Conservation (phyloP, 805 yeast genomes). For the Ogataea wickerhamii region DNA sequence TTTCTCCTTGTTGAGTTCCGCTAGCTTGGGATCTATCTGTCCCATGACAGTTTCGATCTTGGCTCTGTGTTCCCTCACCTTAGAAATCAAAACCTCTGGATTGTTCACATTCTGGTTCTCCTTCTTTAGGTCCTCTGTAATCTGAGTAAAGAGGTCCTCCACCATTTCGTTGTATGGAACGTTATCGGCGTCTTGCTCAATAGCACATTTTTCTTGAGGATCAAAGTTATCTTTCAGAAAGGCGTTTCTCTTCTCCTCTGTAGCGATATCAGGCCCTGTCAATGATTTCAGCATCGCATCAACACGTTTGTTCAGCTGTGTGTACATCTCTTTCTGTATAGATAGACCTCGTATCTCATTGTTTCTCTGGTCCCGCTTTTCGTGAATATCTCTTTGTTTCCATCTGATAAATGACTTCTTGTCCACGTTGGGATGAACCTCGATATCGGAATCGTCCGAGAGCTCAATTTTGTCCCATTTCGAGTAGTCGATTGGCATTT, state of each 20-base stretch:
- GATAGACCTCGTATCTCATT: slow-evolving; percentile 72
- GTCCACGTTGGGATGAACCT: slow-evolving; percentile 98
- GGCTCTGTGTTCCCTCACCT: slow-evolving; percentile 56
- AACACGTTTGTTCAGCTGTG: slow-evolving; percentile 67
- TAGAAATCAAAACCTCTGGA: slow-evolving; percentile 35
- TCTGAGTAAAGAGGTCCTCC: slow-evolving; percentile 79
- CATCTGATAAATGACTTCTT: slow-evolving; percentile 87
- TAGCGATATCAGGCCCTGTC: slow-evolving; percentile 36
- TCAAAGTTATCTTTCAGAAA: slow-evolving; percentile 54
- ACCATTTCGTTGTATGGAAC: slow-evolving; percentile 89
- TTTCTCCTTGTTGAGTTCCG: slow-evolving; percentile 66
- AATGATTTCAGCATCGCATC: slow-evolving; percentile 52
- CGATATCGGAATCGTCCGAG: slow-evolving; percentile 95
- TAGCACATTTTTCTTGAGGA: slow-evolving; percentile 47
- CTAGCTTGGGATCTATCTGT: slow-evolving; percentile 64
- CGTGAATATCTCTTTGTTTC: slow-evolving; percentile 98
- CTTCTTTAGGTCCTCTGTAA: slow-evolving; percentile 55
- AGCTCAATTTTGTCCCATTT: slow-evolving; percentile 97
- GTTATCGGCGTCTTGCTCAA: slow-evolving; percentile 37
- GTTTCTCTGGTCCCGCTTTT: slow-evolving; percentile 78
- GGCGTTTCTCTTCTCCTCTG: slow-evolving; percentile 33
- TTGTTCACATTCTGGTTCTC: slow-evolving; percentile 45
- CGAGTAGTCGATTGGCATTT: slow-evolving; percentile 72
- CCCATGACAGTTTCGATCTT: slow-evolving; percentile 66
- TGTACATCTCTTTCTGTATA: slow-evolving; percentile 78